Evolutionary conservation across 495 filamentous ascomycete species (phyloP).

Genomic region (Parathielavia hyrcaniae): DNA sequence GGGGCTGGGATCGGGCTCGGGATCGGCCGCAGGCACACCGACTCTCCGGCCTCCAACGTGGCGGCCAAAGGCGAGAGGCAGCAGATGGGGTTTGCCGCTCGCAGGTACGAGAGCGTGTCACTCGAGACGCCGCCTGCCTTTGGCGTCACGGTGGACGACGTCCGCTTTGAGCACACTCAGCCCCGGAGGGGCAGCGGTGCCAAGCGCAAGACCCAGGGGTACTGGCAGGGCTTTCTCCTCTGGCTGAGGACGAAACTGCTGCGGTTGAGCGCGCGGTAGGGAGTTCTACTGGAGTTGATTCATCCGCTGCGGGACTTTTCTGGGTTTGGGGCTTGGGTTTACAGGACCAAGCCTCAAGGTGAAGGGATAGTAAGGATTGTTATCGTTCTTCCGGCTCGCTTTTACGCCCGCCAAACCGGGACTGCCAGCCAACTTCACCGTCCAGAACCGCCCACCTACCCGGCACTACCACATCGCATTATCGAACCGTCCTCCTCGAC

Average conservation of each 20-base stretch:
- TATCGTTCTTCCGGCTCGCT: too few species aligned
- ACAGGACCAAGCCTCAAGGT: conserved; percentile 12
- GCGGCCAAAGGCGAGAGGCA: conserved; percentile 23
- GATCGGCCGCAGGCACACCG: conserved; percentile 13
- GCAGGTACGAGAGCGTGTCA: conserved; percentile 42
- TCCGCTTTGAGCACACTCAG: conserved; percentile 31
- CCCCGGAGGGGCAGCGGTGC: conserved; percentile 36
- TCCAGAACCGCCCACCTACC: background rate
- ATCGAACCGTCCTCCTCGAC: background rate
- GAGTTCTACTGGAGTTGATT: background rate
- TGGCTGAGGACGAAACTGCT: conserved; percentile 50
- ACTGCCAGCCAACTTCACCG: background rate
- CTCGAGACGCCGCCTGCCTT: conserved; percentile 26
- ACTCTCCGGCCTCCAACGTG: background rate
- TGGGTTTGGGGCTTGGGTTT: background rate
- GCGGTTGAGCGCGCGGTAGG: conserved; percentile 31
- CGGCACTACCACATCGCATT: background rate
- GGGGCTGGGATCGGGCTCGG: background rate
- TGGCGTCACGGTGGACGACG: conserved; percentile 27
- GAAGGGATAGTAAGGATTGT: background rate
- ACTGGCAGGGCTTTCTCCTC: conserved; percentile 50
- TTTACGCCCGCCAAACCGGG: too few species aligned
- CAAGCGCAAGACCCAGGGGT: conserved; percentile 49
- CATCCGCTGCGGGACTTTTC: background rate
- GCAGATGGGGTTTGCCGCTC: conserved; percentile 32